Evolutionary conservation across 225 moss, liverwort and hornwort species (phyloP).

Genomic region (Sphagnum contortum): DNA sequence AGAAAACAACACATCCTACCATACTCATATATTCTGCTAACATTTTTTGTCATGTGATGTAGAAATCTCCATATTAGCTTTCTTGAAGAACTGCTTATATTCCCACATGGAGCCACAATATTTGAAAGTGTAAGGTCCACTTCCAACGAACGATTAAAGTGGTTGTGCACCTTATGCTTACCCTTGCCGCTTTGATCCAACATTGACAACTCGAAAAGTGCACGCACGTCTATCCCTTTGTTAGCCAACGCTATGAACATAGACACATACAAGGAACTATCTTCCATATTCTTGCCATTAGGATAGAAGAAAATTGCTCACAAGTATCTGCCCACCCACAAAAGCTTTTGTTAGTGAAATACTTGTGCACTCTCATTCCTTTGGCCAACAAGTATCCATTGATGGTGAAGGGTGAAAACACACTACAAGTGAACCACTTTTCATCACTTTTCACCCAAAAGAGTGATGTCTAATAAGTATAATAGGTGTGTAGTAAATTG

Average conservation of each 20-base stretch:
- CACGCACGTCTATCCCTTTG: constrained; percentile 94
- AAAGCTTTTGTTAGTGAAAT: constrained; percentile 91
- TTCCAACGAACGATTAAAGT: constrained; percentile 89
- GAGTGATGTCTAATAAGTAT: too few relatives aligned
- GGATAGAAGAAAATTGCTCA: constrained; percentile 99
- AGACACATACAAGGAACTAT: constrained; percentile 89
- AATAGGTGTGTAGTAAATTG: too few relatives aligned
- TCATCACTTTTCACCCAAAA: too few relatives aligned
- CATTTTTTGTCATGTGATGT: too few relatives aligned
- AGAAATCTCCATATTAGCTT: constrained; percentile 73
- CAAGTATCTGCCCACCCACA: constrained; percentile 85
- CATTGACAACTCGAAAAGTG: constrained; percentile 89
- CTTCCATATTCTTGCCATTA: constrained; percentile 95
- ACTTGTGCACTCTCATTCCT: constrained; percentile 97
- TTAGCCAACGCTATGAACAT: constrained; percentile 91
- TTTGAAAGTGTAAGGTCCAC: constrained; percentile 92
- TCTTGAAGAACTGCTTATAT: constrained; percentile 90
- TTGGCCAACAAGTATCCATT: constrained; percentile 95
- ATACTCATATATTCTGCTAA: too few relatives aligned
- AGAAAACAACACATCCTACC: too few relatives aligned
- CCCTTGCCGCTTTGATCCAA: constrained; percentile 96
- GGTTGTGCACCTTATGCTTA: constrained; percentile 99
- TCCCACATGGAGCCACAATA: constrained; percentile 99
- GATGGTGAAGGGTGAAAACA: too few relatives aligned
- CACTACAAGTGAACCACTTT: too few relatives aligned